Conservation (phyloP, 495 filamentous ascomycete genomes). For the Copromyces sp. region DNA sequence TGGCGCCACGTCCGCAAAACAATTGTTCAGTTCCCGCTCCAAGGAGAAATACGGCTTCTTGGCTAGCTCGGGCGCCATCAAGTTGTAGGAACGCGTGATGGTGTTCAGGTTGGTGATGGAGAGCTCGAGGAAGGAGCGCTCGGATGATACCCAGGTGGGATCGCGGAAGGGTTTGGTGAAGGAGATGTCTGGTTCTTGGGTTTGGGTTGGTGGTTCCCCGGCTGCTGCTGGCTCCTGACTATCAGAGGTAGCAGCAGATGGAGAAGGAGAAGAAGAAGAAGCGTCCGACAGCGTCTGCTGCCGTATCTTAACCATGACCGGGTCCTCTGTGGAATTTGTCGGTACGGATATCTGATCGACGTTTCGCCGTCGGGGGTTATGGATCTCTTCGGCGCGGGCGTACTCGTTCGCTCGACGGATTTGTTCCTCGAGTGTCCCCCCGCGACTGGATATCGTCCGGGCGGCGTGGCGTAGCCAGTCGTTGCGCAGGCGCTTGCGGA, state of each 20-base stretch:
- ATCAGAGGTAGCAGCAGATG: conserved; percentile 2
- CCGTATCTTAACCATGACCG: conserved; percentile 36
- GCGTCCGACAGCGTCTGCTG: conserved; percentile 13
- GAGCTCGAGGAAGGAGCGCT: conserved; percentile 67
- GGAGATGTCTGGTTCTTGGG: conserved; percentile 11
- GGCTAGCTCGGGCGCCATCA: conserved; percentile 83
- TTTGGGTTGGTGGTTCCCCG: background rate
- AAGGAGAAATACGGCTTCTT: conserved; percentile 90
- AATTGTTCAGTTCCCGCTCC: conserved; percentile 68
- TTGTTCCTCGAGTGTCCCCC: conserved; percentile 68
- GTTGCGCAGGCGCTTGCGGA: conserved; percentile 60
- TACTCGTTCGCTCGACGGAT: conserved; percentile 62
- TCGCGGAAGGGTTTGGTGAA: conserved; percentile 51
- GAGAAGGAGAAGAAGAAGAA: conserved; percentile 2
- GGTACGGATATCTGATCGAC: conserved; percentile 39
- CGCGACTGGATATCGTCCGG: conserved; percentile 65
- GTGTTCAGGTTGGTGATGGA: conserved; percentile 70
- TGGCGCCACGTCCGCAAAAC: conserved; percentile 80
- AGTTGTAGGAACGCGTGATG: conserved; percentile 81
- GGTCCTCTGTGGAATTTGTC: conserved; percentile 37
- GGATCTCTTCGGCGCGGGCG: conserved; percentile 57
- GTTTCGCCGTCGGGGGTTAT: conserved; percentile 39
- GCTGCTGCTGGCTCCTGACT: background rate
- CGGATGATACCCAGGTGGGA: conserved; percentile 54
- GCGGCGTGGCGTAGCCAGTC: conserved; percentile 88